These are phyloP conservation scores for Tilletia walkeri DNA, from an alignment of 1,284 basidiomycete species.

Conservation along the genomic window DNA sequence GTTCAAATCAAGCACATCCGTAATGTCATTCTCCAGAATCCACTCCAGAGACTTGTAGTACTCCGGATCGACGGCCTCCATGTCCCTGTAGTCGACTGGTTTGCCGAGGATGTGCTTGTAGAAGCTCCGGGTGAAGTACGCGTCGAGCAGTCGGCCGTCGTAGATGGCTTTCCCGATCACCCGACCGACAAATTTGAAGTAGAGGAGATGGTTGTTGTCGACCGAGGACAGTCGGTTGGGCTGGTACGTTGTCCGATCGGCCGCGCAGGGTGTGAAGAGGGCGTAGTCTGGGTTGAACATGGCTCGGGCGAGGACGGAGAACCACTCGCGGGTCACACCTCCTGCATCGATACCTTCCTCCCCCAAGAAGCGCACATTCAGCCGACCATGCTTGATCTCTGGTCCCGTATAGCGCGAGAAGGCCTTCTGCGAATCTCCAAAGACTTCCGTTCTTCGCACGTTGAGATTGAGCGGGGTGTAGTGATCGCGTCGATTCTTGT, in stretches of 20 bases:
- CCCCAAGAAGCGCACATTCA: constrained; percentile 92
- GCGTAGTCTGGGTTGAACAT: constrained; percentile 99
- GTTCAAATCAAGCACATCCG: constrained; percentile 71
- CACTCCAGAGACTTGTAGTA: constrained; percentile 75
- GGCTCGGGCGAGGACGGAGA: constrained; percentile 92
- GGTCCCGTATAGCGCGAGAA: constrained; percentile 87
- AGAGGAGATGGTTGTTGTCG: constrained; percentile 90
- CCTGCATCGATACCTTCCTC: constrained; percentile 99
- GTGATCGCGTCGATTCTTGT: constrained; percentile 75
- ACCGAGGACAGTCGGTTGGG: constrained; percentile 82
- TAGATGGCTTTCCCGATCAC: constrained; percentile 93
- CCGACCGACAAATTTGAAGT: constrained; percentile 98
- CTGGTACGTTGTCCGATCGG: constrained; percentile 89
- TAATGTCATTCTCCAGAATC: constrained; percentile 62
- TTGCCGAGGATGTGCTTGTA: constrained; percentile 55
- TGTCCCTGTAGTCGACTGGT: constrained; percentile 50
- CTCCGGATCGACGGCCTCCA: constrained; percentile 59
- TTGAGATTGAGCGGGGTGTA: constrained; percentile 83
- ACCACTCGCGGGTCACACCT: constrained; percentile 97
- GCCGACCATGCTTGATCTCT: constrained; percentile 96
- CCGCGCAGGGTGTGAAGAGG: constrained; percentile 84
- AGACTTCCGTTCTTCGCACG: constrained; percentile 86
- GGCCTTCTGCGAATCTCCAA: constrained; percentile 93
- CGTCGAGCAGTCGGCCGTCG: constrained; percentile 91
- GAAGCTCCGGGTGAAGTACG: constrained; percentile 76